Conservation (phyloP, 192 early-diverging fungal genomes). For the Coemansia sp. region DNA sequence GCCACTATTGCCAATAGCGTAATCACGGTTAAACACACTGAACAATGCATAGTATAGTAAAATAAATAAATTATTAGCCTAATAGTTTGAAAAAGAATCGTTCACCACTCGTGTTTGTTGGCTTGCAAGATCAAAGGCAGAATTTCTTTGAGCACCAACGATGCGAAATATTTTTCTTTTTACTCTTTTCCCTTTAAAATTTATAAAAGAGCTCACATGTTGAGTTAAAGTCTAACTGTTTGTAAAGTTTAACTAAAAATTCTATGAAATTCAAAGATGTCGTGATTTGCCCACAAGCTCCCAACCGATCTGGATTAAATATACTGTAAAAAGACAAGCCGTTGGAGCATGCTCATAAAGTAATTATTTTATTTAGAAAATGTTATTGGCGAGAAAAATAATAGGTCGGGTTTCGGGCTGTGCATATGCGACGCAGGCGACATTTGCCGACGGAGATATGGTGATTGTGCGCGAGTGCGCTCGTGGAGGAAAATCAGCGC, state of each 20-base stretch:
- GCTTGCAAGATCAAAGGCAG: too few relatives aligned
- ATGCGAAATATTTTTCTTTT: too few relatives aligned
- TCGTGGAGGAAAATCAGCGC: constrained; percentile 14
- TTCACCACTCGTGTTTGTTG: too few relatives aligned
- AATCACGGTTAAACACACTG: neutral
- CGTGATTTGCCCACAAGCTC: constrained; percentile 87
- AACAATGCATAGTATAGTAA: neutral
- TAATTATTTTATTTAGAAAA: constrained; percentile 33
- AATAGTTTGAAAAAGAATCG: neutral
- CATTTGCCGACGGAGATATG: constrained; percentile 32
- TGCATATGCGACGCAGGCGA: neutral
- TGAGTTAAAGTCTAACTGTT: too few relatives aligned
- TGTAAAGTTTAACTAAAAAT: neutral
- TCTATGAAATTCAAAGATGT: constrained; percentile 66
- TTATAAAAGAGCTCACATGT: neutral
- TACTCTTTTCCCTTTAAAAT: too few relatives aligned
- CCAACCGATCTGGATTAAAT: constrained; percentile 72
- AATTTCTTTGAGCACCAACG: too few relatives aligned
- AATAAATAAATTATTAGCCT: neutral
- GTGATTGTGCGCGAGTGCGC: constrained; percentile 35
- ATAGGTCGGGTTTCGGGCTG: neutral
- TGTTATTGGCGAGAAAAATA: neutral
- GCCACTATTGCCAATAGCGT: neutral
- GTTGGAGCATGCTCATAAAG: constrained; percentile 79
- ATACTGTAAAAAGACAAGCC: constrained; percentile 71